Conservation (phyloP, 2,329 filamentous ascomycete species). For the Akanthomyces lecanii region DNA sequence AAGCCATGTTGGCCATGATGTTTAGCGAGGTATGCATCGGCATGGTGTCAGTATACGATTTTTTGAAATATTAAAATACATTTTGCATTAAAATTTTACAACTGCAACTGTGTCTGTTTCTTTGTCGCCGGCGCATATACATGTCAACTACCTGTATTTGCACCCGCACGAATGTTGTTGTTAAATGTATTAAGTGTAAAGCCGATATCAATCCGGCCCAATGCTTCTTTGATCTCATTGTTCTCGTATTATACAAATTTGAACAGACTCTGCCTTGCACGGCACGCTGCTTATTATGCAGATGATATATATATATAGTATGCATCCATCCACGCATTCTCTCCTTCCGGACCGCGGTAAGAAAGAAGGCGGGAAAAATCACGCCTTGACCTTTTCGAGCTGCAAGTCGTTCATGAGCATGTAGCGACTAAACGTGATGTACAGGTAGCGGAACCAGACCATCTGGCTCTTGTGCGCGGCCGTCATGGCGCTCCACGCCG, state of each 20-base stretch:
- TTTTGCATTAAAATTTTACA: not conserved
- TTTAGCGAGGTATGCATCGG: not conserved
- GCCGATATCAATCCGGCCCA: slow-evolving; percentile 5
- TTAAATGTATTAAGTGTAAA: not conserved
- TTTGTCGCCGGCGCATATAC: not conserved
- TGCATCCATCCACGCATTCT: not conserved
- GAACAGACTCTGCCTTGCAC: not conserved
- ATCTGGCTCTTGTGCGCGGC: slow-evolving; percentile 91
- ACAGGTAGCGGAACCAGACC: slow-evolving; percentile 97
- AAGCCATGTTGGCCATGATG: not conserved
- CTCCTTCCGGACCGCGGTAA: not conserved
- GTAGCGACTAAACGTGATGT: slow-evolving; percentile 86
- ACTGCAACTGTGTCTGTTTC: not conserved
- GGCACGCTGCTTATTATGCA: not conserved
- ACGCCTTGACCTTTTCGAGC: slow-evolving; percentile 38
- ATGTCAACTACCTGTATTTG: not conserved
- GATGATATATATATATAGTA: not conserved
- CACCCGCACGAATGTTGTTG: too few relatives aligned
- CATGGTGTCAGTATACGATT: not conserved
- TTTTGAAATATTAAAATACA: not conserved
- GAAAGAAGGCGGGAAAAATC: not conserved
- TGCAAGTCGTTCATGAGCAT: slow-evolving; percentile 92
- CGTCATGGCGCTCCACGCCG: slow-evolving; percentile 83
- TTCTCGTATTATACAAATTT: slow-evolving; percentile 12
- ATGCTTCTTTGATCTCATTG: slow-evolving; percentile 14